Percentiles rank a stretch among this genome's conserved stretches.
These are phyloP conservation scores for Dendrobium huoshanense DNA, from an alignment of 106 monocot genomes.

Conservation along the genomic window DNA sequence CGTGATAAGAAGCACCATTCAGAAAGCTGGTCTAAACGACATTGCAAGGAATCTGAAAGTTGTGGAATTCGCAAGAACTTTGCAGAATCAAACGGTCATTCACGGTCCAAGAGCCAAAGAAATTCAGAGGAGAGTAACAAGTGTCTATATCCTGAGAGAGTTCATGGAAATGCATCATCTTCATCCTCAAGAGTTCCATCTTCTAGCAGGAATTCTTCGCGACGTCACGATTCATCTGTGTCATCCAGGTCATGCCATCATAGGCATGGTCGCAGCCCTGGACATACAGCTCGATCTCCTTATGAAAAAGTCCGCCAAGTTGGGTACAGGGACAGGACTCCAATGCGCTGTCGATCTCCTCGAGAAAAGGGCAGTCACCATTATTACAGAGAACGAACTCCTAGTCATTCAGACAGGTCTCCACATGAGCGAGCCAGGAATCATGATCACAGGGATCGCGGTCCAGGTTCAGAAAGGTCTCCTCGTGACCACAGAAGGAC, in stretches of 20 bases:
- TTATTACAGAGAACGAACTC: slow-evolving; percentile 31
- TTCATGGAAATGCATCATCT: slow-evolving; percentile 20
- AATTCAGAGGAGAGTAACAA: slow-evolving; percentile 39
- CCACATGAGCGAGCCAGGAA: slow-evolving; percentile 34
- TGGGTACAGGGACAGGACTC: slow-evolving; percentile 49
- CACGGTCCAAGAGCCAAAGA: slow-evolving; percentile 47
- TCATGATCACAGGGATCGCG: slow-evolving; percentile 27
- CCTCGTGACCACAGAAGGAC: slow-evolving; percentile 21
- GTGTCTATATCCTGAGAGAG: slow-evolving; percentile 33
- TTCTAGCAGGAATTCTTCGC: slow-evolving; percentile 28
- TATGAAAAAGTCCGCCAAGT: slow-evolving; percentile 25
- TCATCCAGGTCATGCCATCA: slow-evolving; percentile 30
- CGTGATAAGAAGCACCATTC: slow-evolving; percentile 29
- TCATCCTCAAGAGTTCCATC: slow-evolving; percentile 27
- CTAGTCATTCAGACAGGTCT: slow-evolving; percentile 23
- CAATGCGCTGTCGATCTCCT: slow-evolving; percentile 35
- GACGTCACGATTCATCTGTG: slow-evolving; percentile 26
- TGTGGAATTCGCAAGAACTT: slow-evolving; percentile 29
- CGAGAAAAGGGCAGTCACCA: slow-evolving; percentile 18
- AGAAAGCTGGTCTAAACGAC: slow-evolving; percentile 32
- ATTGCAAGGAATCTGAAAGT: slow-evolving; percentile 29
- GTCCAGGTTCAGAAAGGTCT: slow-evolving; percentile 33
- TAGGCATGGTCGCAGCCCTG: slow-evolving; percentile 42
- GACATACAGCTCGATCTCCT: slow-evolving; percentile 21
- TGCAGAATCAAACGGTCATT: slow-evolving; percentile 25